Evolutionary conservation across 2,329 filamentous ascomycete genomes (phyloP).

Genomic region (Aspergillus brunneoviolaceus): DNA sequence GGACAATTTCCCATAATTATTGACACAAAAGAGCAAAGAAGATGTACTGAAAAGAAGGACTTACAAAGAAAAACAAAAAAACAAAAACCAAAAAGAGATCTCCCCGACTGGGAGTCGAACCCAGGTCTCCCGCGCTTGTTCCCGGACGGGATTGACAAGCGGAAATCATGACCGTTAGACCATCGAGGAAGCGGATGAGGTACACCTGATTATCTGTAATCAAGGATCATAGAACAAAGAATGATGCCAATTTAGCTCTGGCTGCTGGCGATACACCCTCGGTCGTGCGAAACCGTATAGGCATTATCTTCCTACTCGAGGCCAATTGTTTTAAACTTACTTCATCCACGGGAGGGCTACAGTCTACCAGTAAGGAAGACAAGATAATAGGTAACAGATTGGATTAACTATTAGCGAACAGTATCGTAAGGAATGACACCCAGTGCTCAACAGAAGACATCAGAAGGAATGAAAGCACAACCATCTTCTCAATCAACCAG

Average conservation of each 20-base stretch:
- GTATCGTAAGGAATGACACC: neutral
- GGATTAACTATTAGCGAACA: neutral
- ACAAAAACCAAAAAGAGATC: slow-evolving; percentile 2
- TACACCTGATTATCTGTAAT: fast-evolving
- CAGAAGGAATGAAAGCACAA: neutral
- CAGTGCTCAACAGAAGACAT: neutral
- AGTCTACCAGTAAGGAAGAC: neutral
- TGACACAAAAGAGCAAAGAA: no score
- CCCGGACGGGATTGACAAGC: slow-evolving; percentile 13
- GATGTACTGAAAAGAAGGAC: no score
- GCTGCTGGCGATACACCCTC: no score
- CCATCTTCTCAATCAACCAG: neutral
- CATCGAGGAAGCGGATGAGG: slow-evolving; percentile 3
- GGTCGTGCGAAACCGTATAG: no score
- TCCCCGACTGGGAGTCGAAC: slow-evolving; percentile 18
- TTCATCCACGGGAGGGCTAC: neutral
- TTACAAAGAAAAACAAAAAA: neutral
- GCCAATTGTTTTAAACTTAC: no score
- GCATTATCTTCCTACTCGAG: no score
- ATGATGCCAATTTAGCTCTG: no score
- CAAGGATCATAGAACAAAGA: no score
- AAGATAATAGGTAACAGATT: neutral
- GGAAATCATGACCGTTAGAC: slow-evolving; percentile 18
- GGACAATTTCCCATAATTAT: no score
- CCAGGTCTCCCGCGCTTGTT: slow-evolving; percentile 15